Base-by-base conservation (phyloP, 108 stramenopile species). In the Cyclotella atomus region DNA sequence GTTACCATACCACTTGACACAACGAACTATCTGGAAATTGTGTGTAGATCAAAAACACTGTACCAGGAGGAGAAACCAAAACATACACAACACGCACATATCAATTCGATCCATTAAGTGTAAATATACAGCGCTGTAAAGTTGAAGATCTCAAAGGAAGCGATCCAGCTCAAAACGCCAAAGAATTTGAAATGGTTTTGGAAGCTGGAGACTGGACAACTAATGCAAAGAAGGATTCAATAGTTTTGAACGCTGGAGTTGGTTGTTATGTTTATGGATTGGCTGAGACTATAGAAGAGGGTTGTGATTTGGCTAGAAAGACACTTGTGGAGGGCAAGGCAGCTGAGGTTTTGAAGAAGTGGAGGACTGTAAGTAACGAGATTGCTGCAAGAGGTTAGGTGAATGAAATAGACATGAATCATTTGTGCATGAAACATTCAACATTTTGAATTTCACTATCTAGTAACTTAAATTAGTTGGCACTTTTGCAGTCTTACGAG, bases 181-280 rank as follows among this genome's bases (percentile, higher is more conserved):
- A 85, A 75, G 90, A 90, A 65, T 97, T 99, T 49, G 76, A 87
- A 59, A 78, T 89, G 49, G 94, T 97, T 0, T 81, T 99, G 67
- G 57, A 82, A 91, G 77, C 8, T n/a, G n/a, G n/a, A n/a, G n/a
- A n/a, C n/a, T n/a, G n/a, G n/a, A n/a, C n/a, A n/a, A n/a, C n/a
- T n/a, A 90, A 96, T 75, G 97, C 97, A 63, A 95, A 97, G 68
- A 85, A 96, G 33, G 97, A 98, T 89, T 77, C 98, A n/a, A 91
- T 99, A 60, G 95, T 93, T 0, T 85, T 99, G 55, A 99, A 99
- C 75, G 99, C 99, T 24, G 98, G 97, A 6, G 85, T 98, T 2
- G 99, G 98, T 16, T 90, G 95, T 46, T 99, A 98, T 65, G 96
- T 99, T 9, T 98, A 97, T 62, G 99, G 99, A 23, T 46, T 91